phyloP scores from a whole-genome alignment of 768 basidiomycete species.

The Lentinula aciculospora region DNA sequence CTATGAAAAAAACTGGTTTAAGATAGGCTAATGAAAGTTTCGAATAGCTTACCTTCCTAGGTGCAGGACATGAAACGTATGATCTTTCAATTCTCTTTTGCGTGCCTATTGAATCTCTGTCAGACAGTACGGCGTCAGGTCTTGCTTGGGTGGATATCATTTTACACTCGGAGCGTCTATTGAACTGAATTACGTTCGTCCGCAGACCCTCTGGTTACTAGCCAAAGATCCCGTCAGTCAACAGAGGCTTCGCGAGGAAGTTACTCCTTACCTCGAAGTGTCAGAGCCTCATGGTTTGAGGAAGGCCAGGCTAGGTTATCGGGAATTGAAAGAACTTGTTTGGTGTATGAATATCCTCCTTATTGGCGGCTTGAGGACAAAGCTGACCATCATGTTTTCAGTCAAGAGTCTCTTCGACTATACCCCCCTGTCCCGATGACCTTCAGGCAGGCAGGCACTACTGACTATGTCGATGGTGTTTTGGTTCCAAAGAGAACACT shows the following conservation, averaged over 20 bases:
- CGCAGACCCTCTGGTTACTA: conserved; percentile 48
- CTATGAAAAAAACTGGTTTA: neutral
- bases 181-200: neutral
- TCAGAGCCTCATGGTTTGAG: conserved; percentile 2
- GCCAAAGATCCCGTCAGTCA: conserved; percentile 46
- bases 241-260: conserved; percentile 45
- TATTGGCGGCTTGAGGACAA: neutral
- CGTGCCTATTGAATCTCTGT: neutral
- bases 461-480: conserved; percentile 34
- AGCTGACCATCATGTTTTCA: conserved; percentile 8
- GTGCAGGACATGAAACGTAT: conserved; percentile 23
- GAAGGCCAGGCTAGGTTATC: conserved; percentile 30
- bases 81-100: neutral
- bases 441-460: conserved; percentile 29
- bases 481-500: conserved; percentile 38
- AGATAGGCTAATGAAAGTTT: neutral
- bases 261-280: conserved; percentile 28
- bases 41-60: neutral
- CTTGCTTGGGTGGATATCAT: conserved; percentile 33
- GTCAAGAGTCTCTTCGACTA: conserved; percentile 35
- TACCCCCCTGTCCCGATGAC: conserved; percentile 36
- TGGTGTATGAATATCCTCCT: conserved; percentile 14
- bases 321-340: conserved; percentile 30
- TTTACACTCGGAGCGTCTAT: neutral
- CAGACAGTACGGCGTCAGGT: conserved; percentile 20